Base-by-base conservation (phyloP, 345 rosid species). In the Trapa incisa region DNA sequence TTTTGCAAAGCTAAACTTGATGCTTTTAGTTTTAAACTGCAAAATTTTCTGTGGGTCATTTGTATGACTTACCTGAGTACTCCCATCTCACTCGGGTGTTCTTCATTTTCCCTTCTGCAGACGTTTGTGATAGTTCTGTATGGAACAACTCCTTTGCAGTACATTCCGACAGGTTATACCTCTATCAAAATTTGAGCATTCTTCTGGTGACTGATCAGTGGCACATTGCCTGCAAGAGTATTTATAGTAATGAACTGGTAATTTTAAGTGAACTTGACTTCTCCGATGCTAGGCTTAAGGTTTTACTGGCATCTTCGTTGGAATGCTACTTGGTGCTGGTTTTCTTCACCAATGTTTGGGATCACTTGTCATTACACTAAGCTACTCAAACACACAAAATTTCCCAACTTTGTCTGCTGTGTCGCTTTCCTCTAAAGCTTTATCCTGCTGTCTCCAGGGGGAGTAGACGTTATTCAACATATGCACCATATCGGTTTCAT, bases 401-500 rank as follows among this genome's bases (percentile, higher is more conserved):
- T 58, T 32, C 38, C 38, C 12, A 29, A 10, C 9, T 32, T 3
- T 58, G 38, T 5, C 33, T 35, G 35, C 32, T 14, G 4, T 11
- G 33, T 32, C 32, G 0, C 61, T 69, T 56, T 61, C 57, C 47
- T 68, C 50, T 16, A 10, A 3, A 22, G 29, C 37, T 65, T 47
- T 37, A 3, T 45, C 71, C 65, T 67, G 50, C 35, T 74, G 42
- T 52, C 9, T 43, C 39, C 83, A 87, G 92, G 92, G 35, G 76
- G 85, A 6, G n/a, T 85, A 61, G 84, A 85, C 69, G 73, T 85
- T 61, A 78, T 79, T 56, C 73, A 82, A n/a, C 68, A 85, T 71
- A 86, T 91, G 47, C 92, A 91, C 72, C 84, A 75, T 47, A 62
- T 71, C 39, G 92, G 92, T 13, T 74, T 88, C 12, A 66, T 74